Evolutionary conservation across 2,329 filamentous ascomycete species (phyloP).

Genomic region (Phaeosphaeria sp.): DNA sequence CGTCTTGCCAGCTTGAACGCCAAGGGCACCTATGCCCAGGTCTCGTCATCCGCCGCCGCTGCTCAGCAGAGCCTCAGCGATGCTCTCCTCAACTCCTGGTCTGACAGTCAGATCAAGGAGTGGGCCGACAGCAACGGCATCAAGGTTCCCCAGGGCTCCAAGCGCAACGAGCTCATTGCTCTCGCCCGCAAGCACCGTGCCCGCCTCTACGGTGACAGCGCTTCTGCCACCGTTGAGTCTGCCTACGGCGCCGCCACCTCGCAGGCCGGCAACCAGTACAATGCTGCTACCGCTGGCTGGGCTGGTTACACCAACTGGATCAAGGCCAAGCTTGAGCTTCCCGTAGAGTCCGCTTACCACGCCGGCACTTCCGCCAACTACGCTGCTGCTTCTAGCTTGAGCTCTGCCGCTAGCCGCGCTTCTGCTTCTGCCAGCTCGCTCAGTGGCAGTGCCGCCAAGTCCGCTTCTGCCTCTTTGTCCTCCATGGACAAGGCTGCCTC

Average conservation of each 20-base stretch:
- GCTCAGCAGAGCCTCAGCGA: slow-evolving; percentile 81
- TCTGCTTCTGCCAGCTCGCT: slow-evolving; percentile 31
- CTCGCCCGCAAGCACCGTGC: slow-evolving; percentile 88
- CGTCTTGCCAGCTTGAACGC: slow-evolving; percentile 75
- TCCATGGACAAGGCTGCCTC: slow-evolving; percentile 43
- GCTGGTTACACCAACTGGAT: slow-evolving; percentile 51
- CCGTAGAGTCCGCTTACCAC: slow-evolving; percentile 51
- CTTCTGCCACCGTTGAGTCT: slow-evolving; percentile 49
- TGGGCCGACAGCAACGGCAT: slow-evolving; percentile 93
- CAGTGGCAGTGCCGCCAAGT: slow-evolving; percentile 28
- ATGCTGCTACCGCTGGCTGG: slow-evolving; percentile 68
- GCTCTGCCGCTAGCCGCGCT: slow-evolving; percentile 41
- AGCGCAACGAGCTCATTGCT: slow-evolving; percentile 86
- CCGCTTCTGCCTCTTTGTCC: slow-evolving; percentile 39
- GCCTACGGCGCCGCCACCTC: slow-evolving; percentile 55
- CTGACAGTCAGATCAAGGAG: slow-evolving; percentile 86
- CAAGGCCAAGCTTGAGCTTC: slow-evolving; percentile 55
- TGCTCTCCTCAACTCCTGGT: slow-evolving; percentile 87
- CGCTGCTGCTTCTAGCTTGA: slow-evolving; percentile 34
- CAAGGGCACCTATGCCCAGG: slow-evolving; percentile 56
- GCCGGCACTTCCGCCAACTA: slow-evolving; percentile 33
- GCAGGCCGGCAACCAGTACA: slow-evolving; percentile 74
- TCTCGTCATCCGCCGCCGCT: slow-evolving; percentile 59
- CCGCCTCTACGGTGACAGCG: slow-evolving; percentile 71
- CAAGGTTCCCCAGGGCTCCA: slow-evolving; percentile 88